Base-by-base conservation (phyloP, 2,329 filamentous ascomycete species). In the Monosporascus sp. region DNA sequence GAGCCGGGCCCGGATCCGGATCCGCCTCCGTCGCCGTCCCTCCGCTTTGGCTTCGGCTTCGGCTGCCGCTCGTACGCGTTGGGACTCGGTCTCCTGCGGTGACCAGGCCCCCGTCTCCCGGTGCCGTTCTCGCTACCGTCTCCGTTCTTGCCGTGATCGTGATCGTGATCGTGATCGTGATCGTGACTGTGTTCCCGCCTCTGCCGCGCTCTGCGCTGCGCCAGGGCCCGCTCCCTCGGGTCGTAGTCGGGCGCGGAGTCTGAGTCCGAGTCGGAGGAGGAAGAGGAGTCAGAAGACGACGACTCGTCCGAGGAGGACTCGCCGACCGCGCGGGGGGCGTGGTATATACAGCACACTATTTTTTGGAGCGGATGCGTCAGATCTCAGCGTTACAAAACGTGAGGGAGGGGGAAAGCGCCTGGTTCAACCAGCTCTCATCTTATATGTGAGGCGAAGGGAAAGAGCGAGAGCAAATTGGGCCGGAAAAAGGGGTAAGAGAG, bases 341-440 rank as follows among this genome's bases (percentile, higher is more conserved):
- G 93, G 74, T 97, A 99, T 70, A 99, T 99, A 71, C 94, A 99
- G 80, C 94, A 99, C n/a, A 97, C 94, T 96, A 56, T 54, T 25
- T 18, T 20, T 31, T 27, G 17, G 5, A 18, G 15, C 2, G 18
- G 52, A 14, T 54, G 48, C 18, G 49, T 25, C 49, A 46, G 55
- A n/a, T 1, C 14, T n/a, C 9, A 11, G 1, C 27, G 27, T 31
- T 11, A 31, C 9, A 5, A 31, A 31, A 31, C 9, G 9, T 9
- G 27, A 31, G 4, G 27, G 27, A 9, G 27, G 8, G 9, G 27
- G 4, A 31, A 6, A 11, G 27, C 9, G 27, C 27, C 9, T 5
- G 9, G 27, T 11, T 31, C 27, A 5, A 31, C 27, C 27, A 31
- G 27, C 27, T 31, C n/a, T 43, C 6, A 45, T n/a, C 38, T 35